Conservation (phyloP, 257 asterid species). For the Solanum sparsipilum region DNA sequence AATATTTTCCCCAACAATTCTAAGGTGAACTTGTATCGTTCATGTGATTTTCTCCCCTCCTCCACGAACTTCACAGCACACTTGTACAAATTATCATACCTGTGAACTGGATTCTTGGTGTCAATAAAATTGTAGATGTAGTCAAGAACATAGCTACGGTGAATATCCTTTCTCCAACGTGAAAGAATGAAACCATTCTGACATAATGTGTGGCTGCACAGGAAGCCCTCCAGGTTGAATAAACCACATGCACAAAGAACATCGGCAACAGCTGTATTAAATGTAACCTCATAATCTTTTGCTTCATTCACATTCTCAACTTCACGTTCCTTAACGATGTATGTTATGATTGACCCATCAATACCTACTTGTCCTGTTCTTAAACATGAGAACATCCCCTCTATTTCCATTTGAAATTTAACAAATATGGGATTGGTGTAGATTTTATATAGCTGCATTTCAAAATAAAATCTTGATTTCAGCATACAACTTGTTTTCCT, state of each 20-base stretch:
- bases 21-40: neutral
- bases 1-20: no score
- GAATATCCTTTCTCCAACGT: conserved; percentile 49
- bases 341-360: conserved; percentile 26
- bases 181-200: conserved; percentile 32
- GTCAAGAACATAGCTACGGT: conserved; percentile 19
- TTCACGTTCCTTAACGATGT: conserved; percentile 32
- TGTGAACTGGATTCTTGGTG: conserved; percentile 35
- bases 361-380: conserved; percentile 14
- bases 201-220: conserved; percentile 52
- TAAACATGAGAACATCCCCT: conserved; percentile 33
- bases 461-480: conserved; percentile 34
- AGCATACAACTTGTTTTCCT: conserved; percentile 13
- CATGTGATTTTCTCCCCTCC: conserved; percentile 44
- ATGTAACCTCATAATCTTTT: conserved; percentile 36
- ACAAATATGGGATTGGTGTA: conserved; percentile 25
- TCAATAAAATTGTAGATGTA: conserved; percentile 28
- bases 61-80: conserved; percentile 28
- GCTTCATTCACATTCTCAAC: conserved; percentile 24
- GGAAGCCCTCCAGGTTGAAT: conserved; percentile 46
- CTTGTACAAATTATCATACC: conserved; percentile 39
- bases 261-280: conserved; percentile 25
- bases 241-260: conserved; percentile 34
- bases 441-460: conserved; percentile 36
- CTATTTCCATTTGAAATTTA: conserved; percentile 39